A percentile compares a stretch with the other conserved stretches of the same genome.
Evolutionary conservation across 768 basidiomycete species (phyloP).

Genomic region (Lactarius sanguifluus): DNA sequence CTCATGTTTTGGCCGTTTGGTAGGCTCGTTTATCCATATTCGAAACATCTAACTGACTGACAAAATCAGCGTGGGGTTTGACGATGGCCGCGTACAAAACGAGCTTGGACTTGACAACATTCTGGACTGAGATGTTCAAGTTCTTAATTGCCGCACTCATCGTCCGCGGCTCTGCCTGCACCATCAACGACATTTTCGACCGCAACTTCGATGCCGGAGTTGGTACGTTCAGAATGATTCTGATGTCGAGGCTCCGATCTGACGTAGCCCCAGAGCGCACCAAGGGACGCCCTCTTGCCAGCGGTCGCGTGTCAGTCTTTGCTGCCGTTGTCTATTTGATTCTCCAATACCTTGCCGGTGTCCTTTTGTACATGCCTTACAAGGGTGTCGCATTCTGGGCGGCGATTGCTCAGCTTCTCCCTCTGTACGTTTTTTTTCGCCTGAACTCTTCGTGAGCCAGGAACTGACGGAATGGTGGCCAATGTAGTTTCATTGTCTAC

Average conservation of each 20-base stretch:
- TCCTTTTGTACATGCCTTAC: constrained; percentile 27
- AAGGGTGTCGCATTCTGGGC: constrained; percentile 26
- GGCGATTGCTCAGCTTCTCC: constrained; percentile 28
- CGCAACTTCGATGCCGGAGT: constrained; percentile 38
- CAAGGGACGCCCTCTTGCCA: constrained; percentile 28
- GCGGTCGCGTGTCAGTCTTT: constrained; percentile 30
- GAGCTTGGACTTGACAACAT: constrained; percentile 21
- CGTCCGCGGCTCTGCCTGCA: constrained; percentile 32
- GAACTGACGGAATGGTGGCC: constrained; percentile 14
- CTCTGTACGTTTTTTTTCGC: constrained; percentile 23
- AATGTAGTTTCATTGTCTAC: constrained; percentile 39
- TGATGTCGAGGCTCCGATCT: neutral
- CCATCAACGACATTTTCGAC: constrained; percentile 35
- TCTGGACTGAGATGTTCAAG: constrained; percentile 21
- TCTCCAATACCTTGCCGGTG: constrained; percentile 26
- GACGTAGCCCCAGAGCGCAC: constrained; percentile 12
- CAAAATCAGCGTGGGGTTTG: constrained; percentile 29
- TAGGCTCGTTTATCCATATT: neutral
- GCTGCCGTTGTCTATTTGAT: constrained; percentile 29
- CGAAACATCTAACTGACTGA: neutral
- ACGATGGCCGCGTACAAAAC: constrained; percentile 29
- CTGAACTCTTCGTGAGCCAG: neutral
- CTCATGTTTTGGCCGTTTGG: constrained; percentile 25
- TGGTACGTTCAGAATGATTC: constrained; percentile 32
- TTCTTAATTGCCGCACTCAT: constrained; percentile 20